phyloP scores from a whole-genome alignment of 1,284 basidiomycete species.

The Pyrrhoderma lamaoense region DNA sequence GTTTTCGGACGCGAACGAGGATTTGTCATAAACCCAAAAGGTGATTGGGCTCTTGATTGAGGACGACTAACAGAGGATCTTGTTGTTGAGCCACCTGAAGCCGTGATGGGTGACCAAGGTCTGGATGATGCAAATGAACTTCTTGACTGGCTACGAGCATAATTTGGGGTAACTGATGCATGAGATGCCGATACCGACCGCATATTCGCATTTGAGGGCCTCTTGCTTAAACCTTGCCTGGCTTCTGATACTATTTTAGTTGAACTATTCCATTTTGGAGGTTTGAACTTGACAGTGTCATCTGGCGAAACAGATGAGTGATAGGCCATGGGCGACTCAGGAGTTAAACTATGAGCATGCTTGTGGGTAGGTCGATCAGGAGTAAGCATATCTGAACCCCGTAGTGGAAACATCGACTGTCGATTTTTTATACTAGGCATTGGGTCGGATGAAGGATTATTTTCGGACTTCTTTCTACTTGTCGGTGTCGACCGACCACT shows the following conservation, averaged over 20 bases:
- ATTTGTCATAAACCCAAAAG: conserved; percentile 9
- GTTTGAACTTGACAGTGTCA: conserved; percentile 35
- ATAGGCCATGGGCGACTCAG: conserved; percentile 50
- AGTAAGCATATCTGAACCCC: conserved; percentile 36
- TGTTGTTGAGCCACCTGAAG: conserved; percentile 56
- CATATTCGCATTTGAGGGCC: conserved; percentile 24
- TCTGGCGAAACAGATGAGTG: conserved; percentile 25
- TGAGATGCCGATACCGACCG: conserved; percentile 29
- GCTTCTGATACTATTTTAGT: conserved; percentile 56
- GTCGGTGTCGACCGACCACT: conserved; percentile 42
- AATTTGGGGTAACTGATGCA: conserved; percentile 36
- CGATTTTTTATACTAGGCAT: conserved; percentile 43
- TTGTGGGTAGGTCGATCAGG: conserved; percentile 57
- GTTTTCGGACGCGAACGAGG: conserved; percentile 60
- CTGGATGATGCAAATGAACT: conserved; percentile 66
- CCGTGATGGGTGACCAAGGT: conserved; percentile 71
- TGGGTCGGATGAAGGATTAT: conserved; percentile 50
- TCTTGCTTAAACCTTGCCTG: conserved; percentile 39
- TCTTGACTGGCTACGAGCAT: conserved; percentile 59
- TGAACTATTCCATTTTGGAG: conserved; percentile 66
- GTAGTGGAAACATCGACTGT: conserved; percentile 49
- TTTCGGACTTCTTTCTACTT: conserved; percentile 37
- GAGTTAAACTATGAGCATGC: conserved; percentile 60
- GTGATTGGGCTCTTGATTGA: conserved; percentile 31
- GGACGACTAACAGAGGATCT: conserved; percentile 42